Evolutionary conservation across 2,329 filamentous ascomycete genomes (phyloP).

Genomic region (Pestalotiopsis sp.): DNA sequence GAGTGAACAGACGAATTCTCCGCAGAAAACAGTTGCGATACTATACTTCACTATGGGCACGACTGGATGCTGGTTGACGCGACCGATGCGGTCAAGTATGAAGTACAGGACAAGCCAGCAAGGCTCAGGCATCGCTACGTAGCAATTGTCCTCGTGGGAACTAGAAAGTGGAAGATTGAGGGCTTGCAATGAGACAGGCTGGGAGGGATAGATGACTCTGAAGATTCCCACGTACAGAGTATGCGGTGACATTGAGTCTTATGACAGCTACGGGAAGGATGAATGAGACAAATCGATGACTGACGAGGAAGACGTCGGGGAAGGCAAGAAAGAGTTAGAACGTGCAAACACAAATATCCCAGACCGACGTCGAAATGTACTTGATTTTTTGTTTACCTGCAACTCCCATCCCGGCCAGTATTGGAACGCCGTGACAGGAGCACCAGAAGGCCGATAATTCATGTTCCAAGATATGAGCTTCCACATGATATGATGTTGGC

Average conservation of each 20-base stretch:
- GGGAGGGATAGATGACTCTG: not conserved
- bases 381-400: conserved; percentile 1
- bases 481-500: not conserved
- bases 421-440: too few species aligned
- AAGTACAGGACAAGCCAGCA: not conserved
- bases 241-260: not conserved
- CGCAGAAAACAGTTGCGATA: not conserved
- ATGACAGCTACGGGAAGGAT: conserved; percentile 11
- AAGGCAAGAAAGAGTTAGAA: conserved; percentile 24
- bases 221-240: conserved; percentile 4
- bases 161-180: not conserved
- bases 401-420: not conserved
- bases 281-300: not conserved
- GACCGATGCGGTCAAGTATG: too few species aligned
- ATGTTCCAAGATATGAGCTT: too few species aligned
- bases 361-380: conserved; percentile 6
- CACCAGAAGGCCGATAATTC: too few species aligned
- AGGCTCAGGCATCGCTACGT: not conserved
- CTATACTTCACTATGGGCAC: too few species aligned
- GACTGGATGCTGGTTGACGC: too few species aligned
- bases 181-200: not conserved
- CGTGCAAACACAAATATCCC: conserved; percentile 23
- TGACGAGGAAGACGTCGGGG: not conserved
- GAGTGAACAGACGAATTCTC: not conserved
- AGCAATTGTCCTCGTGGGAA: not conserved